These are phyloP conservation scores for Purpureocillium lavendulum DNA, from an alignment of 2,329 filamentous ascomycete genomes.

Conservation along the genomic window DNA sequence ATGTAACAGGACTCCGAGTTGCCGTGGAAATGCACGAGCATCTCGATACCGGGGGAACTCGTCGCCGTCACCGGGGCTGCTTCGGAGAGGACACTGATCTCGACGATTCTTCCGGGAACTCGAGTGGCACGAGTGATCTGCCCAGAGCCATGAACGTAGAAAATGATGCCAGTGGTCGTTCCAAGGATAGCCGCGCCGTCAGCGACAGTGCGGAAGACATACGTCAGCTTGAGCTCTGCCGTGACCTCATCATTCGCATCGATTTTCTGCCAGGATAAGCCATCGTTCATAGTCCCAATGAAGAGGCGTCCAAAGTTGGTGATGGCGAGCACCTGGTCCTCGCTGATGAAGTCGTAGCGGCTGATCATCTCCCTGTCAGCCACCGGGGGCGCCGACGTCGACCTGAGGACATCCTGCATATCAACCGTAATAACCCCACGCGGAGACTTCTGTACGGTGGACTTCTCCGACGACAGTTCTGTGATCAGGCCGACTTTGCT, in stretches of 20 bases:
- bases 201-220: slow-evolving; percentile 33
- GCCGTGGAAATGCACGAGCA: slow-evolving; percentile 39
- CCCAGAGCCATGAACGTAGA: slow-evolving; percentile 27
- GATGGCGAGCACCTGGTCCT: slow-evolving; percentile 42
- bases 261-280: slow-evolving; percentile 35
- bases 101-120: slow-evolving; percentile 40
- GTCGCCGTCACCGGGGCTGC: neutral
- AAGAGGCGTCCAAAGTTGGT: slow-evolving; percentile 55
- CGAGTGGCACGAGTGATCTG: slow-evolving; percentile 25
- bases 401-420: slow-evolving; percentile 22
- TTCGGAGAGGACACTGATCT: slow-evolving; percentile 34
- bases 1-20: slow-evolving; percentile 33
- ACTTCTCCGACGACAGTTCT: slow-evolving; percentile 6
- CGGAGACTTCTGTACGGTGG: too few species aligned
- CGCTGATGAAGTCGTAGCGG: slow-evolving; percentile 54
- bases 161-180: slow-evolving; percentile 38
- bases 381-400: slow-evolving; percentile 6
- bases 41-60: slow-evolving; percentile 13
- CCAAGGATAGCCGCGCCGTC: slow-evolving; percentile 36
- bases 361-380: slow-evolving; percentile 36
- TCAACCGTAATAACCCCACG: slow-evolving; percentile 15
- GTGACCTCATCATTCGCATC: slow-evolving; percentile 21
- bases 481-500: slow-evolving; percentile 51
- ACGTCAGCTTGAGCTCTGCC: slow-evolving; percentile 35
- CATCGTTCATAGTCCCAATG: slow-evolving; percentile 26